These are phyloP conservation scores for Yamadazyma dendronema DNA, from an alignment of 1,139 yeast species.

Conservation along the genomic window DNA sequence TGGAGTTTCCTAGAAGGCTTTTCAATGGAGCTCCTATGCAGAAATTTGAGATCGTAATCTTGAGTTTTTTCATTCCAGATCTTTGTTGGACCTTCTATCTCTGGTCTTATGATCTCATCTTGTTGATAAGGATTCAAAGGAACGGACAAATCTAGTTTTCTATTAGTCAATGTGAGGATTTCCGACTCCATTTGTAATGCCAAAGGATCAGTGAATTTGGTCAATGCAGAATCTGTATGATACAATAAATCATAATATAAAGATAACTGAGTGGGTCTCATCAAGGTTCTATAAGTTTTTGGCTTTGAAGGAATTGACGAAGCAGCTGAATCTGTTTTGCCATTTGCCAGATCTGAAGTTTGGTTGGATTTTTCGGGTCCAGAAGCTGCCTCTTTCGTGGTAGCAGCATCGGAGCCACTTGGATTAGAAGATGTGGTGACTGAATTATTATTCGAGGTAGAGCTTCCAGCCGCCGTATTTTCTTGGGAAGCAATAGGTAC, in stretches of 20 bases:
- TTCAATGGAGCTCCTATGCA: conserved; percentile 49
- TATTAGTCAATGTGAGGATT: conserved; percentile 68
- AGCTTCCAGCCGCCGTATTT: neutral
- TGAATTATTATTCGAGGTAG: conserved; percentile 4
- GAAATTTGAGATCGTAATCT: conserved; percentile 31
- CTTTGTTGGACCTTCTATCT: conserved; percentile 43
- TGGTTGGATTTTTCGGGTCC: neutral
- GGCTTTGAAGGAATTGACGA: conserved; percentile 34
- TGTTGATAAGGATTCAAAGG: conserved; percentile 65
- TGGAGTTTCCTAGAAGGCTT: conserved; percentile 45
- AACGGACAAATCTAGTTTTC: conserved; percentile 73
- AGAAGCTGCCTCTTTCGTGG: neutral
- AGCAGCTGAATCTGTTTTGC: neutral
- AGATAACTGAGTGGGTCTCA: conserved; percentile 78
- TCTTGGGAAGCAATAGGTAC: conserved; percentile 10
- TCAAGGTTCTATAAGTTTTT: conserved; percentile 69
- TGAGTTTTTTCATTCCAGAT: conserved; percentile 37
- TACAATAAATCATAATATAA: conserved; percentile 82
- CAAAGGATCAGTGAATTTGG: conserved; percentile 74
- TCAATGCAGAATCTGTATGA: conserved; percentile 74
- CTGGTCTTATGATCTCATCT: conserved; percentile 47
- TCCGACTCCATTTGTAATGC: conserved; percentile 82
- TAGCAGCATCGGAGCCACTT: conserved; percentile 2
- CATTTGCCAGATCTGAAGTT: neutral
- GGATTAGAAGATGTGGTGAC: neutral